Evolutionary conservation across 352 stramenopile genomes (phyloP), one percentile per base, ranked within the genome.

Genomic region (Peronospora destructor): DNA sequence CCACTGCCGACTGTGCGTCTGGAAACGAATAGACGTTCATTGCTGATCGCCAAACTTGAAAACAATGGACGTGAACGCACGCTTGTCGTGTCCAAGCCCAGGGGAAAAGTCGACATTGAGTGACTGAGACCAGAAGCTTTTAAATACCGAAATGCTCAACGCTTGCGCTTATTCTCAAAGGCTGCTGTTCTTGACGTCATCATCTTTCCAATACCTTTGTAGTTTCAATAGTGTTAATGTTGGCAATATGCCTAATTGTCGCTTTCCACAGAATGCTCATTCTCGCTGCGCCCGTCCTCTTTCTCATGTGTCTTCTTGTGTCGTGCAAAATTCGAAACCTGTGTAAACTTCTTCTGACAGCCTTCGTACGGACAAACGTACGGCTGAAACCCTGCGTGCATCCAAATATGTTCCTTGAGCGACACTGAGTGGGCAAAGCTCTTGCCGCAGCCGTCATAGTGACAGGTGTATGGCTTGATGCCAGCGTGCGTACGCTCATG

Each of bases 371-470:
- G 86, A 82, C 87, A 96, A 49, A 92, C 78, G 62, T 94, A 96
- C 19, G 87, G 87, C 61, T 95, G 84, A 57, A 94, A 86, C 23
- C 83, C 84, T 0, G 80, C 85, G 53, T 96, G 87, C 68, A 92
- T 94, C 74, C 86, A 91, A 33, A 95, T 94, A 65, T 96, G 87
- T 53, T 95, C 90, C 50, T 91, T 95, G 12, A 96, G 64, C 41
- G 89, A 96, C 34, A 91, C 87, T 17, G 79, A 94, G 63, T 95
- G 85, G 11, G 85, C 85, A 45, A 96, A 96, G 29, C 68, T 85
- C 69, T 94, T 95, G 49, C 81, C 82, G 34, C 87, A 96, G 17
- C 79, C 85, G 49, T 88, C 76, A 47, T 91, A 94, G 56, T 90
- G 87, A 55, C 87, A 96, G 40, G 84, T 83, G 62, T 94, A 96